These are phyloP conservation scores for Cutaneotrichosporon sp. DNA, from an alignment of 1,284 basidiomycete species.

Conservation along the genomic window DNA sequence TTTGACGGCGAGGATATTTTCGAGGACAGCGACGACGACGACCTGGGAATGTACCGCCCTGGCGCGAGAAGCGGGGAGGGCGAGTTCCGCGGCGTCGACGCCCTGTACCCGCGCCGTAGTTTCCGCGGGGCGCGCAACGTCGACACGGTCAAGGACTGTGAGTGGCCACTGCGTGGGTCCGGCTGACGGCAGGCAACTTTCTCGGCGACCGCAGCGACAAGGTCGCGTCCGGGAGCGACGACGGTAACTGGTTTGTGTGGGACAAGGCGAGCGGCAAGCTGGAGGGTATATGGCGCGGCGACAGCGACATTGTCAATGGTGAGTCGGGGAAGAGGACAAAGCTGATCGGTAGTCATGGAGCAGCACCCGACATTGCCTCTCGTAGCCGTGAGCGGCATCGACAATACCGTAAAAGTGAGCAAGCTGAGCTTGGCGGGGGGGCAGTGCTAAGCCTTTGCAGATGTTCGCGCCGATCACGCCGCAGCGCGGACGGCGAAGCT, in stretches of 20 bases:
- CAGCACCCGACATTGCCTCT: slow-evolving; percentile 74
- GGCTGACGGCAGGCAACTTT: slow-evolving; percentile 63
- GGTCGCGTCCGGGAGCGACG: slow-evolving; percentile 82
- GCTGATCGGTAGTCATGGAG: slow-evolving; percentile 55
- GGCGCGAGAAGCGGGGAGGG: slow-evolving; percentile 15
- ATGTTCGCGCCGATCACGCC: slow-evolving; percentile 8
- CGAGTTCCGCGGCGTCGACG: slow-evolving; percentile 50
- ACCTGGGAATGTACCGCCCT: slow-evolving; percentile 10
- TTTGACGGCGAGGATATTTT: slow-evolving; percentile 31
- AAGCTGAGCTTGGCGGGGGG: neutral
- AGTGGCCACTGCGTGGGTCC: slow-evolving; percentile 25
- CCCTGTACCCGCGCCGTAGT: slow-evolving; percentile 62
- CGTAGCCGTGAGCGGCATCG: slow-evolving; percentile 82
- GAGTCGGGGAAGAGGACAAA: neutral
- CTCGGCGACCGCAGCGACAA: slow-evolving; percentile 70
- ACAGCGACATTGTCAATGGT: slow-evolving; percentile 70
- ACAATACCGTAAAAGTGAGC: slow-evolving; percentile 58
- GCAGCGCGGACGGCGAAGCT: neutral
- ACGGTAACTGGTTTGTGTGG: slow-evolving; percentile 73
- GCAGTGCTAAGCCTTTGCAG: too few relatives aligned
- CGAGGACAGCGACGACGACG: slow-evolving; percentile 23
- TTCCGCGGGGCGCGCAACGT: slow-evolving; percentile 74
- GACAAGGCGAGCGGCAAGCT: slow-evolving; percentile 61
- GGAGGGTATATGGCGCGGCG: slow-evolving; percentile 76
- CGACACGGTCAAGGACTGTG: slow-evolving; percentile 86